phyloP scores from a whole-genome alignment of 2,329 filamentous ascomycete species.

The Fusarium praegraminearum region DNA sequence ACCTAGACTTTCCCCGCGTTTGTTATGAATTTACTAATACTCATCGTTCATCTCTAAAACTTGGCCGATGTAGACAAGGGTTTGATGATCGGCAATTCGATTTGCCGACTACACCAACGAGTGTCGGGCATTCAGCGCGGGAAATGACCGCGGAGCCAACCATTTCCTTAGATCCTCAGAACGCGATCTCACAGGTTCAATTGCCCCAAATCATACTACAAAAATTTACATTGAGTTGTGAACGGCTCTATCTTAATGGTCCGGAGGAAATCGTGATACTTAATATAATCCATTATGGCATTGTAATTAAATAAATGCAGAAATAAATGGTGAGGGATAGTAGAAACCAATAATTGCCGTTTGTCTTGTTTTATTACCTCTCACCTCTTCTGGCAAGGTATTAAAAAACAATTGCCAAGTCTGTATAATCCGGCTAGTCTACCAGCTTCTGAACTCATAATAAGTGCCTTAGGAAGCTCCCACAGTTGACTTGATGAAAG shows the following conservation, averaged over 20 bases:
- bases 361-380: no score
- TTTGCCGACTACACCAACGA: background rate
- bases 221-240: accelerated
- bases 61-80: background rate
- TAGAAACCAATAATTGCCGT: no score
- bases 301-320: accelerated
- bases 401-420: background rate
- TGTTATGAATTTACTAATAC: background rate
- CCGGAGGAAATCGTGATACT: accelerated
- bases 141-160: background rate
- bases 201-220: no score
- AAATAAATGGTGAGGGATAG: no score
- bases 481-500: background rate
- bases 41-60: accelerated
- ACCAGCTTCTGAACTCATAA: no score
- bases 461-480: background rate
- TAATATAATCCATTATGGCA: accelerated
- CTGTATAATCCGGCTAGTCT: background rate
- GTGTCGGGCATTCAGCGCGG: background rate
- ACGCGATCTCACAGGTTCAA: background rate
- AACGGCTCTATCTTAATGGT: no score
- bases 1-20: background rate
- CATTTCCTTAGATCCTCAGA: background rate
- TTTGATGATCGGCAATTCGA: background rate
- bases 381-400: no score